Base-by-base conservation (phyloP, 805 yeast genomes). In the Candida lessepsii region DNA sequence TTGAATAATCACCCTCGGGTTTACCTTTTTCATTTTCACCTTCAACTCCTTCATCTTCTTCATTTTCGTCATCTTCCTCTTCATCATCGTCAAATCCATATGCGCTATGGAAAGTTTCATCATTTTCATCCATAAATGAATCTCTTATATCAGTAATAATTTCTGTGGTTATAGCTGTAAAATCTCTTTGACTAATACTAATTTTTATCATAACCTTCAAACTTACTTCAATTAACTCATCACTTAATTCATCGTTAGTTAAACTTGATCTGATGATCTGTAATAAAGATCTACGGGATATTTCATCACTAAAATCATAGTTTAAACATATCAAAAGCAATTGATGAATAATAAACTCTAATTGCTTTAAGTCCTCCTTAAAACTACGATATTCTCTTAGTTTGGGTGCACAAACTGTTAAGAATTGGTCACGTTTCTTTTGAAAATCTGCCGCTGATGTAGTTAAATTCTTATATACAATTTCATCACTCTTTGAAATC, bases 221-320 rank as follows among this genome's bases (percentile, higher is more conserved):
- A 2, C 86, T 72, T 9, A 76, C 68, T 27, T 74, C 73, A 18
- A 80, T 71, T 21, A 81, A 64, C 5, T 63, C 55, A 42, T 78
- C 87, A 1, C 78, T 60, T 18, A 85, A 65, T 11, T 73, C 67
- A 38, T 78, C 83, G 29, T 75, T 71, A 1, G 81, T 71, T 42
- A 84, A 63, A n/a, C 81, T 67, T 16, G 77, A 67, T 45, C 72
- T 57, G 17, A 67, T 57, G 9, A 66, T 57, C 25, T 67, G 69
- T 28, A 85, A 63, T 78, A 88, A 79, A 32, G 80, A 79, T 57
- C 96, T 75, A 54, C 96, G 76, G 15, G 97, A 96, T 34, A 85
- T 76, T 59, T 90, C 96, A 65, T 93, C 97, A 51, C 88, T 83
- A 53, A 79, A 88, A 58, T 93, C 98, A 54, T 83, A 84, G 27